phyloP scores from a whole-genome alignment of 805 yeast genomes.

The Brettanomyces nanus region DNA sequence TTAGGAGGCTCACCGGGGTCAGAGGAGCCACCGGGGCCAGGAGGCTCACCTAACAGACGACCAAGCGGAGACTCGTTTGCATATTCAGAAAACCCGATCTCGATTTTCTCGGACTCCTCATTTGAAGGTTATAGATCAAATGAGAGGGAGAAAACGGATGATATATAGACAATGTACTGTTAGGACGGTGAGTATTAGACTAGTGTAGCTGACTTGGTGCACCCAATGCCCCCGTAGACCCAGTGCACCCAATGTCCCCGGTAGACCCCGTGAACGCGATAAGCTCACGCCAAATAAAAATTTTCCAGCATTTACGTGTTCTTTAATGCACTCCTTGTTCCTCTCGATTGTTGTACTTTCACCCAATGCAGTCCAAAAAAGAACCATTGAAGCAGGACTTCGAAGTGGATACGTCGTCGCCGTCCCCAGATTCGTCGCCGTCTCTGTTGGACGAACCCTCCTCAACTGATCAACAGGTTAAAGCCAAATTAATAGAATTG shows the following conservation, averaged over 20 bases:
- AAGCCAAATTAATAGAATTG: slow-evolving; percentile 22
- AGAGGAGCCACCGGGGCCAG: not conserved
- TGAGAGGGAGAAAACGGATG: not conserved
- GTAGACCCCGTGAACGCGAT: too few species aligned
- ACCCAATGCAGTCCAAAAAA: too few species aligned
- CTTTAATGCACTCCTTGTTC: too few species aligned
- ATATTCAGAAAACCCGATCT: not conserved
- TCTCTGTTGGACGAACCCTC: not conserved
- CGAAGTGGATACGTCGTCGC: not conserved
- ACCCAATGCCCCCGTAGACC: too few species aligned
- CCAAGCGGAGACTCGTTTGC: not conserved
- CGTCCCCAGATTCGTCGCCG: not conserved
- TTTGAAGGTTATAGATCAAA: not conserved
- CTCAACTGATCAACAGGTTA: slow-evolving; percentile 24
- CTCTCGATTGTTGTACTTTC: too few species aligned
- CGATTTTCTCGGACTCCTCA: not conserved
- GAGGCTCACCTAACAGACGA: not conserved
- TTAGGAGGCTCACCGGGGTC: not conserved
- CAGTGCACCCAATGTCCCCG: too few species aligned
- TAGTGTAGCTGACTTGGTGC: too few species aligned
- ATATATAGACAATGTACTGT: not conserved
- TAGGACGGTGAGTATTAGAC: too few species aligned
- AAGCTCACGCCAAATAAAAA: too few species aligned
- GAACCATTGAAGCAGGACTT: too few species aligned
- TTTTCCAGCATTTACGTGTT: too few species aligned